Conservation (phyloP, 352 stramenopile genomes). For the Phytophthora podocarpi region DNA sequence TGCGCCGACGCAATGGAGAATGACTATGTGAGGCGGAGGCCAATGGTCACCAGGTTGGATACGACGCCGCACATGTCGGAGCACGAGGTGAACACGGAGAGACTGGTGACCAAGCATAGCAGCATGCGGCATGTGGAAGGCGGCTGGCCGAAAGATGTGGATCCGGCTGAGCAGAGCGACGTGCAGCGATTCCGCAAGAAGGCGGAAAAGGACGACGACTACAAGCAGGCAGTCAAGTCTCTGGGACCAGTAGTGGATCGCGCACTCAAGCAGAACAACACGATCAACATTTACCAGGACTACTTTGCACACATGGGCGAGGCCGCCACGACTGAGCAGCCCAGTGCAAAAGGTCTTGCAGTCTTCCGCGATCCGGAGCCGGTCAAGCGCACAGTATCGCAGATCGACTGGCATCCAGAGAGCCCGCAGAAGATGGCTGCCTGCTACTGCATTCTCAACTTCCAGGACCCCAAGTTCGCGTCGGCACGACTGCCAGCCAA, state of each 20-base stretch:
- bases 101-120: constrained; percentile 92
- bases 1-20: constrained; percentile 85
- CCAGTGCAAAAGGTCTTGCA: constrained; percentile 95
- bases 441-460: constrained; percentile 96
- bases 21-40: constrained; percentile 90
- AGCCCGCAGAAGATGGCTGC: constrained; percentile 95
- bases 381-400: constrained; percentile 94
- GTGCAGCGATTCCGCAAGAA: constrained; percentile 97
- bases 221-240: constrained; percentile 93
- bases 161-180: constrained; percentile 96
- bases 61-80: constrained; percentile 92
- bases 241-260: constrained; percentile 92
- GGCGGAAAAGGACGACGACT: constrained; percentile 97
- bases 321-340: constrained; percentile 93
- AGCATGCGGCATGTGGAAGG: constrained; percentile 96
- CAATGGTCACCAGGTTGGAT: constrained; percentile 87
- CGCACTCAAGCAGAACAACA: constrained; percentile 98
- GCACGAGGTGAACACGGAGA: constrained; percentile 95
- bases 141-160: constrained; percentile 98
- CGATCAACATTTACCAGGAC: constrained; percentile 98
- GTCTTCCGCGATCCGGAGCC: constrained; percentile 96
- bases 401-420: constrained; percentile 98
- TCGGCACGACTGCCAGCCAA: constrained; percentile 78
- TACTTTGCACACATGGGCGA: constrained; percentile 94
- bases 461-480: constrained; percentile 95